Percentiles rank a stretch among this genome's conserved stretches.
Evolutionary conservation across 2,329 filamentous ascomycete species (phyloP).

Genomic region (Aureobasidium sp.): DNA sequence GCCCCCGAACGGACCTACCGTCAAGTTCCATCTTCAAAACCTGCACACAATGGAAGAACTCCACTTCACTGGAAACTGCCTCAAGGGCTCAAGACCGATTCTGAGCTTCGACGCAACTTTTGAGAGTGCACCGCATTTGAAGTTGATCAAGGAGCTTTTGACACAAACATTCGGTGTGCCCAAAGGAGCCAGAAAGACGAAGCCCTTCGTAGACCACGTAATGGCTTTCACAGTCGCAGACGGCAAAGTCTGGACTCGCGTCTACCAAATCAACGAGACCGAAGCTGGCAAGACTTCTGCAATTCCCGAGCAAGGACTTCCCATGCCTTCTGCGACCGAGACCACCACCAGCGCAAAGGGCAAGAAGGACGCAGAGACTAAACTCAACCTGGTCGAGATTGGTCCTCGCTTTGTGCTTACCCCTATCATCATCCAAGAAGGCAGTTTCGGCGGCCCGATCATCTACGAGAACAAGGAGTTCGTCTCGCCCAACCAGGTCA

Average conservation of each 20-base stretch:
- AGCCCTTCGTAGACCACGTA: constrained; percentile 93
- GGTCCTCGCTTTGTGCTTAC: constrained; percentile 89
- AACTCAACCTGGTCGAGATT: constrained; percentile 83
- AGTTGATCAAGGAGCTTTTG: constrained; percentile 82
- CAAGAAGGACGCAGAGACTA: constrained; percentile 54
- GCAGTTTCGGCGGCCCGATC: constrained; percentile 88
- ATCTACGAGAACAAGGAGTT: constrained; percentile 99
- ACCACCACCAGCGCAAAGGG: constrained; percentile 26
- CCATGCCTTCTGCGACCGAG: constrained; percentile 23
- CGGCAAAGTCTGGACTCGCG: constrained; percentile 91
- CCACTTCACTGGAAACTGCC: constrained; percentile 92
- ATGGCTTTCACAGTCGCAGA: constrained; percentile 88
- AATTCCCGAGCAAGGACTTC: constrained; percentile 16
- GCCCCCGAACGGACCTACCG: constrained; percentile 72
- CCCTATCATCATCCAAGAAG: constrained; percentile 91
- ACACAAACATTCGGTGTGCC: constrained; percentile 88
- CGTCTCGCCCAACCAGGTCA: constrained; percentile 89
- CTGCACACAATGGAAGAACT: constrained; percentile 95
- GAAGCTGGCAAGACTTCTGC: constrained; percentile 50
- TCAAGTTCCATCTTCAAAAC: constrained; percentile 67
- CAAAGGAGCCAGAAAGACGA: constrained; percentile 77
- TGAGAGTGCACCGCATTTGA: constrained; percentile 61
- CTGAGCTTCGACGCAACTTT: constrained; percentile 89
- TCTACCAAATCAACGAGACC: constrained; percentile 86
- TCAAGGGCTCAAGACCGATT: constrained; percentile 86